Conservation (phyloP, 495 filamentous ascomycete species). For the Aspergillus funiculosus region DNA sequence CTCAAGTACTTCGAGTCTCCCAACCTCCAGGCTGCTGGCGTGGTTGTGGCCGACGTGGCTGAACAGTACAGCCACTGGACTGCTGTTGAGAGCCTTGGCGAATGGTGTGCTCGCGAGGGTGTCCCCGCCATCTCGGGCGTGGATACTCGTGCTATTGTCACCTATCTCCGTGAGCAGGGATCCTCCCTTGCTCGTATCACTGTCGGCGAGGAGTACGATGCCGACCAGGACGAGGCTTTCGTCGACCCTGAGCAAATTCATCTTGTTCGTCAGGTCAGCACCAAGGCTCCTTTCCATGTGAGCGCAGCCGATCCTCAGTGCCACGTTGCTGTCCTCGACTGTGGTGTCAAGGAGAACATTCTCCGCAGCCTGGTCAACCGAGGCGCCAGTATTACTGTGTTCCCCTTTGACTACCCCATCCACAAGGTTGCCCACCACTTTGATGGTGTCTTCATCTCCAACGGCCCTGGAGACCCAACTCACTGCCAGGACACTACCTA, state of each 20-base stretch:
- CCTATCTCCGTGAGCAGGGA: constrained; percentile 88
- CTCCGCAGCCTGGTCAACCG: constrained; percentile 85
- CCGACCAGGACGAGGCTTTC: constrained; percentile 95
- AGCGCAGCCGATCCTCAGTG: constrained; percentile 68
- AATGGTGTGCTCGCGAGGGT: constrained; percentile 94
- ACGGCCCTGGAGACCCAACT: constrained; percentile 95
- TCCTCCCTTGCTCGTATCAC: constrained; percentile 93
- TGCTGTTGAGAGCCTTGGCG: constrained; percentile 82
- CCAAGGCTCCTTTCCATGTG: constrained; percentile 95
- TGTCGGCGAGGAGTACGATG: constrained; percentile 96
- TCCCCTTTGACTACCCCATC: constrained; percentile 94
- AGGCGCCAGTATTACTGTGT: constrained; percentile 81
- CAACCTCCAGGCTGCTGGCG: constrained; percentile 89
- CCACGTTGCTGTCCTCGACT: constrained; percentile 94
- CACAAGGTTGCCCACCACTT: constrained; percentile 98
- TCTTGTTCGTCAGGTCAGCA: constrained; percentile 89
- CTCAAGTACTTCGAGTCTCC: constrained; percentile 94
- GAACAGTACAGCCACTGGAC: constrained; percentile 97
- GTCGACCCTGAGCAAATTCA: constrained; percentile 94
- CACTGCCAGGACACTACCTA: constrained; percentile 91
- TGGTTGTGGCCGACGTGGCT: constrained; percentile 93
- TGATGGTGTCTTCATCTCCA: constrained; percentile 95
- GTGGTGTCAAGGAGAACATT: constrained; percentile 99
- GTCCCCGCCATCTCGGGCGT: constrained; percentile 95
- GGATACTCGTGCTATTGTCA: constrained; percentile 94